Conservation (phyloP, 2,329 filamentous ascomycete species). For the Diaporthe destruens region DNA sequence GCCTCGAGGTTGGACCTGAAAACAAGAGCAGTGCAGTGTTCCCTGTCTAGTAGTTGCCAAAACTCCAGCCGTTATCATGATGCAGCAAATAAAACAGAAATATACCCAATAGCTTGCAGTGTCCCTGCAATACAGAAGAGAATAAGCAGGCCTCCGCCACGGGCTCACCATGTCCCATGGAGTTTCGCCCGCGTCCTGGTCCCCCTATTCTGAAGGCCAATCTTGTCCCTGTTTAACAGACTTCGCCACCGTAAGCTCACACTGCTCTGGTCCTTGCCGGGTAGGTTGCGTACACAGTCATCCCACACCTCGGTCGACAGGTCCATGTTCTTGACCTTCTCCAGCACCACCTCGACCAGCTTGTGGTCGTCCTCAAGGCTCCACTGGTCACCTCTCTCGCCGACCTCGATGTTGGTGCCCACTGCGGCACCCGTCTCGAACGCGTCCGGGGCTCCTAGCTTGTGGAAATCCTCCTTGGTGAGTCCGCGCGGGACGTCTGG, state of each 20-base stretch:
- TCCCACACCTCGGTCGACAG: slow-evolving; percentile 75
- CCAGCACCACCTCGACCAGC: slow-evolving; percentile 75
- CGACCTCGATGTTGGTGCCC: slow-evolving; percentile 57
- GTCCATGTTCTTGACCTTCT: slow-evolving; percentile 66
- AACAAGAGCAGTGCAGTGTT: slow-evolving; percentile 27
- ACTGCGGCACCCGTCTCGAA: slow-evolving; percentile 11
- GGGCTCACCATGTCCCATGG: slow-evolving; percentile 66
- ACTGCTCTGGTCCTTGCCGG: slow-evolving; percentile 68
- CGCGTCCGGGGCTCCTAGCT: slow-evolving; percentile 48
- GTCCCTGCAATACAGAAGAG: slow-evolving; percentile 11
- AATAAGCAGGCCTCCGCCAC: slow-evolving; percentile 47
- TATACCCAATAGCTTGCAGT: slow-evolving; percentile 10
- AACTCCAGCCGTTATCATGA: slow-evolving; percentile 30
- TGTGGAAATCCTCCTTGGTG: slow-evolving; percentile 69
- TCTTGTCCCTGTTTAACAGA: slow-evolving; percentile 69
- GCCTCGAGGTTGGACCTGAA: not conserved
- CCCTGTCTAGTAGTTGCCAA: slow-evolving; percentile 28
- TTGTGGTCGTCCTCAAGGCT: slow-evolving; percentile 73
- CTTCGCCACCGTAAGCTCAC: slow-evolving; percentile 73
- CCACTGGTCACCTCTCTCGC: slow-evolving; percentile 65
- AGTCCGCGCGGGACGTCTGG: slow-evolving; percentile 71
- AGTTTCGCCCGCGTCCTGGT: slow-evolving; percentile 60
- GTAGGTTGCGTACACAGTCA: slow-evolving; percentile 72
- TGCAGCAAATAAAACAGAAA: slow-evolving; percentile 32
- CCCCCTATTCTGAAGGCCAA: slow-evolving; percentile 66